Percentiles rank a stretch among this genome's conserved stretches.
Conservation (phyloP, 208 protist genomes). For the Tetramitus jugosus region DNA sequence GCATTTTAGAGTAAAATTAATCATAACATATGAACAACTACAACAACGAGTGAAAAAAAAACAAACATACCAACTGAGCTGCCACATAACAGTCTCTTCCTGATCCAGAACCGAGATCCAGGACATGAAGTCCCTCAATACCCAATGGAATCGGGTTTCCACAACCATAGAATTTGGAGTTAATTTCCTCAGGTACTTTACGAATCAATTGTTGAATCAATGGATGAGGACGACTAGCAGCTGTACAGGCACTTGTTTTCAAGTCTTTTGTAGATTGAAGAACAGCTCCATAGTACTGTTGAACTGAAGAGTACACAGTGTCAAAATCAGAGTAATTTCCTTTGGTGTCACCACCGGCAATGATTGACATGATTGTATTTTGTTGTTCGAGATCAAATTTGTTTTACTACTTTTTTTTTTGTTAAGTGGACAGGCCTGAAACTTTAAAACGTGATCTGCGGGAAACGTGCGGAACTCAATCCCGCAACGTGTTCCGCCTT, state of each 20-base stretch:
- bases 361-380: no score
- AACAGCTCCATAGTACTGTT: conserved; percentile 40
- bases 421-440: no score
- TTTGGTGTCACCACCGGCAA: no score
- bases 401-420: no score
- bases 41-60: background rate
- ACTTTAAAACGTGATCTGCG: no score
- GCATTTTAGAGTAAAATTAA: background rate
- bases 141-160: conserved; percentile 25
- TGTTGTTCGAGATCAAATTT: no score
- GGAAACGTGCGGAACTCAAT: no score
- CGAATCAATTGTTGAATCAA: background rate
- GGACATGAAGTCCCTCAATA: conserved; percentile 28
- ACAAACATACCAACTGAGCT: no score
- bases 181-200: conserved; percentile 37
- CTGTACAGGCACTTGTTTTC: conserved; percentile 34
- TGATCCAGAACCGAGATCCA: conserved; percentile 44
- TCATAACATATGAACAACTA: background rate
- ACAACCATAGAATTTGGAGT: conserved; percentile 43
- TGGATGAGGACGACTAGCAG: background rate
- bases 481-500: no score
- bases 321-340: no score
- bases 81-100: conserved; percentile 40
- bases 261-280: conserved; percentile 32
- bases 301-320: no score